Base-by-base conservation (phyloP, 768 basidiomycete species). In the Kwoniella botswanensis region DNA sequence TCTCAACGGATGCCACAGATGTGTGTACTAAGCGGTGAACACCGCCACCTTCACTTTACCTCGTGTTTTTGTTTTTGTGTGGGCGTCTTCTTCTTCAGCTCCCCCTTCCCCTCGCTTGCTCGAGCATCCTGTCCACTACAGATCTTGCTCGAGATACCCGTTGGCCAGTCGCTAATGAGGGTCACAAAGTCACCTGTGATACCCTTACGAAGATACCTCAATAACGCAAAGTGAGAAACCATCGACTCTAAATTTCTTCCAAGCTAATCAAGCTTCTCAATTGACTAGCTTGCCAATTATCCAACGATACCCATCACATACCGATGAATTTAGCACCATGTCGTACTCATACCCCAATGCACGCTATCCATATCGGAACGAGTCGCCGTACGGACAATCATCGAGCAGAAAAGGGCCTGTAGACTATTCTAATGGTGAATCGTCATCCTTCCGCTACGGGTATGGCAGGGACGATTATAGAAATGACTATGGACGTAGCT, bases 91-190 rank as follows among this genome's bases (percentile, higher is more conserved):
- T 35, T 35, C 35, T 35, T 35, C 35, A 29, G 29, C 29, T 29
- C 4, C 24, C 24, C 24, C 24, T 26, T 26, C 24, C 24, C 24
- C 24, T 26, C 3, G 26, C 26, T 26, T 35, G 35, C 7, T 35
- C 35, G 35, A 35, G 0, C 35, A 35, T 50, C 18, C 46, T 50
- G 12, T 50, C 4, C 18, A 18, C 46, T 50, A 11, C 3, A 50
- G 12, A 50, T 15, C 46, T 50, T 50, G 46, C 46, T 50, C 46
- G 4, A 35, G 35, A 15, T 50, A 15, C 18, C 46, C 46, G 18
- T 22, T 61, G 59, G 15, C 18, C 13, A 24, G 26, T 21, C 50
- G 41, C 50, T 46, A 63, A 63, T 54, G 63, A 63, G 29, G 63
- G 63, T 11, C 42, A 42, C n/a, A 15, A 61, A 44, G n/a, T 24